A percentile compares a stretch with the other conserved stretches of the same genome.
Evolutionary conservation across 2,329 filamentous ascomycete genomes (phyloP).

Genomic region (Aspergillus sp.): DNA sequence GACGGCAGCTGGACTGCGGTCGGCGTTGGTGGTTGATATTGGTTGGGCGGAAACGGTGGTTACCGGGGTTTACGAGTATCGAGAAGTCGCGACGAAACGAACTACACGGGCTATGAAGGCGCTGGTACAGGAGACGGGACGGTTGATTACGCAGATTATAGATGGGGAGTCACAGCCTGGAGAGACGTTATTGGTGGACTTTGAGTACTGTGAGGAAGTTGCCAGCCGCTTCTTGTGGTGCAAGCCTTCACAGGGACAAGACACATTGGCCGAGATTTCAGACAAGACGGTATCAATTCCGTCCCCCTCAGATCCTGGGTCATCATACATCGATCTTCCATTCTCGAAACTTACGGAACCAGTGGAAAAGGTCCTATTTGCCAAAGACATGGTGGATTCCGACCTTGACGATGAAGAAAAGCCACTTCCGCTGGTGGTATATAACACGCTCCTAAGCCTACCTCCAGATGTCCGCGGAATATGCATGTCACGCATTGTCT

Average conservation of each 20-base stretch:
- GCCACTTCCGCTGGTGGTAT: conserved; percentile 75
- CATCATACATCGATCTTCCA: conserved; percentile 61
- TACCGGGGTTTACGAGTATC: conserved; percentile 87
- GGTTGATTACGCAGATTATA: conserved; percentile 35
- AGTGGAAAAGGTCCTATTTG: conserved; percentile 77
- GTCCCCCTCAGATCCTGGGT: conserved; percentile 46
- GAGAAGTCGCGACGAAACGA: conserved; percentile 72
- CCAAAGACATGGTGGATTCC: conserved; percentile 52
- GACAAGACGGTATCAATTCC: conserved; percentile 51
- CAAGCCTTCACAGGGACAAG: conserved; percentile 34
- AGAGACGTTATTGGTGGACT: conserved; percentile 58
- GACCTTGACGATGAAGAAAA: conserved; percentile 87
- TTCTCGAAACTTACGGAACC: conserved; percentile 74
- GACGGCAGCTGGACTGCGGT: conserved; percentile 79
- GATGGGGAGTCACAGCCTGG: conserved; percentile 34
- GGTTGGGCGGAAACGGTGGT: conserved; percentile 90
- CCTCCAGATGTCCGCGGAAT: conserved; percentile 80
- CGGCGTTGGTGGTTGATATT: conserved; percentile 85
- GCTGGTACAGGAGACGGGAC: conserved; percentile 70
- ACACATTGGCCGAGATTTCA: conserved; percentile 11
- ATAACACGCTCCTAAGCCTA: conserved; percentile 73
- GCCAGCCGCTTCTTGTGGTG: conserved; percentile 80
- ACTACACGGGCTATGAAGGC: conserved; percentile 75
- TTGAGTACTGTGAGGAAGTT: conserved; percentile 83
- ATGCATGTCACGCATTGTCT: conserved; percentile 87